phyloP scores from a whole-genome alignment of 2,329 filamentous ascomycete genomes.

The Xenoacremonium recifei region DNA sequence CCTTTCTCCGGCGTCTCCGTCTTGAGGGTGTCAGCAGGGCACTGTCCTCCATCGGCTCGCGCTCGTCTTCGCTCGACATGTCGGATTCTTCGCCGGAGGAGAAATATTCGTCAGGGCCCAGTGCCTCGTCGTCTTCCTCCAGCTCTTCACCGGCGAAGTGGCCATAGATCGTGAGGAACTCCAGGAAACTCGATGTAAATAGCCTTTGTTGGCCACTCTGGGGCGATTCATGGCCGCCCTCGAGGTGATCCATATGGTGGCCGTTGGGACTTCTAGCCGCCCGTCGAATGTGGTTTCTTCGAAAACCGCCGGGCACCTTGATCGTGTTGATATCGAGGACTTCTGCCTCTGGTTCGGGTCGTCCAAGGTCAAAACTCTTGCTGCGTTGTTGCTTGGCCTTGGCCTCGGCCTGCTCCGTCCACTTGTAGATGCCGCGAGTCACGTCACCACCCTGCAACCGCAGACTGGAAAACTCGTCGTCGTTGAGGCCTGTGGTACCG shows the following conservation, averaged over 20 bases:
- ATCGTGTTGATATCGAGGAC: constrained; percentile 85
- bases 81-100: constrained; percentile 71
- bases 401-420: constrained; percentile 84
- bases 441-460: constrained; percentile 92
- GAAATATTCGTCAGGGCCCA: constrained; percentile 89
- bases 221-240: constrained; percentile 35
- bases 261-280: constrained; percentile 61
- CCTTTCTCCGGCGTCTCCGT: constrained; percentile 73
- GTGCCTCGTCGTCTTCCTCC: constrained; percentile 90
- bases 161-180: constrained; percentile 92
- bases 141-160: constrained; percentile 97
- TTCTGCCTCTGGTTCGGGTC: constrained; percentile 77
- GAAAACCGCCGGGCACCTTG: constrained; percentile 89
- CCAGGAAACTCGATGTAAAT: constrained; percentile 89
- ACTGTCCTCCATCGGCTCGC: constrained; percentile 84
- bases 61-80: constrained; percentile 63
- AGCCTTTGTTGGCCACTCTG: constrained; percentile 46
- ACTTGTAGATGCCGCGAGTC: constrained; percentile 92
- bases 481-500: constrained; percentile 43
- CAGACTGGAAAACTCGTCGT: constrained; percentile 90
- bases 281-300: constrained; percentile 83
- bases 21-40: constrained; percentile 75
- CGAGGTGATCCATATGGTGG: constrained; percentile 27
- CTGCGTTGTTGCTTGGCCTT: constrained; percentile 71
- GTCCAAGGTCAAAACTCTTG: constrained; percentile 79